Conservation (phyloP, 2,329 filamentous ascomycete genomes). For the Penicillium thymicola region DNA sequence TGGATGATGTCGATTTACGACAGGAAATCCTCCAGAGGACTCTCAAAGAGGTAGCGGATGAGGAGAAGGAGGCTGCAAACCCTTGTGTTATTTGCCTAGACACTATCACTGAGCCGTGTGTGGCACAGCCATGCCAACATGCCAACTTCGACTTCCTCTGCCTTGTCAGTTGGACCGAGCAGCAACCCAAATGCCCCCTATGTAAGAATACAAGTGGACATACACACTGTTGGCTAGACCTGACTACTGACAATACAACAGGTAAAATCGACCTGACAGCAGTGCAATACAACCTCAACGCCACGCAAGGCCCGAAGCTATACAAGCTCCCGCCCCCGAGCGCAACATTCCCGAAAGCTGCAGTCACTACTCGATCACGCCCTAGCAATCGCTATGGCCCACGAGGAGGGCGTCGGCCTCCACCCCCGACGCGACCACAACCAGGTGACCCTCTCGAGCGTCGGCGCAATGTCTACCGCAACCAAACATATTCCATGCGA, state of each 20-base stretch:
- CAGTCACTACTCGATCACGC: slow-evolving; percentile 3
- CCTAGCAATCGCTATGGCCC: slow-evolving; percentile 11
- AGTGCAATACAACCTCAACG: slow-evolving; percentile 64
- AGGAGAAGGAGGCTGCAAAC: slow-evolving; percentile 37
- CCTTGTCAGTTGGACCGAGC: slow-evolving; percentile 75
- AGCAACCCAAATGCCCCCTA: slow-evolving; percentile 70
- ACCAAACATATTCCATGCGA: slow-evolving; percentile 72
- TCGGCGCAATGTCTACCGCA: slow-evolving; percentile 69
- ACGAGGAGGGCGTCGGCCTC: slow-evolving; percentile 20
- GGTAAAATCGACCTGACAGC: slow-evolving; percentile 53
- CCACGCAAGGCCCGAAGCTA: slow-evolving; percentile 53
- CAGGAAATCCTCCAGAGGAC: slow-evolving; percentile 46
- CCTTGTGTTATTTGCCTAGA: slow-evolving; percentile 89
- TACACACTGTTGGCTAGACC: too few species aligned
- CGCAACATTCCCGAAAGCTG: slow-evolving; percentile 12
- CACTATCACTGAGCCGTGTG: slow-evolving; percentile 65
- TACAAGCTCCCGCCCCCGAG: slow-evolving; percentile 50
- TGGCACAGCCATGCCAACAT: slow-evolving; percentile 75
- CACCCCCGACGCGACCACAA: slow-evolving; percentile 29
- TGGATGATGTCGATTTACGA: slow-evolving; percentile 40
- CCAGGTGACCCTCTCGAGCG: slow-evolving; percentile 51
- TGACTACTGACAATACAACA: slow-evolving; percentile 20
- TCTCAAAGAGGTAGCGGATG: slow-evolving; percentile 43
- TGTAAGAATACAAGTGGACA: slow-evolving; percentile 52
- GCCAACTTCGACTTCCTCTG: slow-evolving; percentile 81